Conservation (phyloP, 108 stramenopile species). For the Skeletonema potamos region DNA sequence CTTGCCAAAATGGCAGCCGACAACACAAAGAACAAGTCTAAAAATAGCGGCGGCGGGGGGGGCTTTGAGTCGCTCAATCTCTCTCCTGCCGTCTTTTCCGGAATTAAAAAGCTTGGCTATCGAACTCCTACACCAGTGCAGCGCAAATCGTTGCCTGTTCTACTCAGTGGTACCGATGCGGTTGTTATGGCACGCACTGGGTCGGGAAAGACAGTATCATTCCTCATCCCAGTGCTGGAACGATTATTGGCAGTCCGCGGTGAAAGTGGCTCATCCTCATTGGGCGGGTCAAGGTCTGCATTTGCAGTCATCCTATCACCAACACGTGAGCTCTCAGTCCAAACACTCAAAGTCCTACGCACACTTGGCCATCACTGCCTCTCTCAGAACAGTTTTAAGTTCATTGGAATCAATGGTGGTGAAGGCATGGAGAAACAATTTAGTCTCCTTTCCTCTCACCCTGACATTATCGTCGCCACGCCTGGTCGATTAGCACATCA, state of each 20-base stretch:
- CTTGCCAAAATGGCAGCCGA: neutral
- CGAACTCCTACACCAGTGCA: conserved; percentile 97
- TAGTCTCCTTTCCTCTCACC: conserved; percentile 79
- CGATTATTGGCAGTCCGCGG: conserved; percentile 57
- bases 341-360: conserved; percentile 85
- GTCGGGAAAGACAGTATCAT: conserved; percentile 95
- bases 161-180: conserved; percentile 89
- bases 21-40: conserved; percentile 26
- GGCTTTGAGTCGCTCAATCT: conserved; percentile 87
- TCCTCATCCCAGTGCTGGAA: conserved; percentile 94
- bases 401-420: conserved; percentile 95
- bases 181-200: conserved; percentile 98
- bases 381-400: conserved; percentile 36
- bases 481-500: conserved; percentile 98
- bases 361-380: conserved; percentile 75
- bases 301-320: conserved; percentile 91
- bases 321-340: conserved; percentile 94
- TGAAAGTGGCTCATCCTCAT: conserved; percentile 1
- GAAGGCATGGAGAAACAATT: conserved; percentile 98
- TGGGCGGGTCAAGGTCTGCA: conserved; percentile 24
- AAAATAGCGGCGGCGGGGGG: conserved; percentile 53
- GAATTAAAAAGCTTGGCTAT: conserved; percentile 93
- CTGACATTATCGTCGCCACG: conserved; percentile 97
- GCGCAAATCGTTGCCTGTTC: conserved; percentile 91
- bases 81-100: conserved; percentile 68